Evolutionary conservation across 192 early-diverging fungal genomes (phyloP), one percentile per base, ranked within the genome.

Genomic region (Lobosporangium transversale): DNA sequence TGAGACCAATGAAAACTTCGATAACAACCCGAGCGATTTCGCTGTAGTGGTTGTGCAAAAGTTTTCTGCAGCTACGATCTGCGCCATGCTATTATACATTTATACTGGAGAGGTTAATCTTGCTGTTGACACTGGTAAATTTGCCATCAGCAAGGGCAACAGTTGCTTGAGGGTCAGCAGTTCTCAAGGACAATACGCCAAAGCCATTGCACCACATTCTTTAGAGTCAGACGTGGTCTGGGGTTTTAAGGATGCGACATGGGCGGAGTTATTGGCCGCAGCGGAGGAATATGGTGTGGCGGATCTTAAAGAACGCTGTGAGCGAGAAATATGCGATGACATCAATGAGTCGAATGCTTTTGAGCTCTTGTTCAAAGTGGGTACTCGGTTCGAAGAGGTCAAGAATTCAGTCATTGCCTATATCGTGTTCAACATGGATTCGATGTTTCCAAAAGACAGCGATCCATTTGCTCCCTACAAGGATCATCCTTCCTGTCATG

Each of bases 391-490:
- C 1, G 53, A 45, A 1, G 40, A 42, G 29, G 53, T 55, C 4
- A 65, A 48, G 24, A 23, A 47, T 18, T 10, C 42, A 23, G 62
- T 53, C 4, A 35, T 65, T 51, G 20, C 14, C 9, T 65, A 35
- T 33, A 55, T 65, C 17, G 62, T 65, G 18, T 33, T 43, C 2
- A 64, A 53, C 30, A 47, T 47, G 51, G 14, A 24, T 1, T 3
- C 21, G 53, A 21, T 65, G 42, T 10, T 65, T 8, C 0, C 14
- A 29, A 29, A 48, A 11, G 53, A 26, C 2, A 56, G 56, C 21
- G 45, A 66, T 35, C 63, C 63, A 9, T 66, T 66, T 30, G 21
- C 21, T n/a, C 4, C 44, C 6, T 66, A 48, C 32, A 66, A 49
- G 44, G 32, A 56, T 27, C 53, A 66, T 29, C 63, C 52, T 21